Evolutionary conservation across 352 stramenopile genomes (phyloP).

Genomic region (Globisporangium middletonii): DNA sequence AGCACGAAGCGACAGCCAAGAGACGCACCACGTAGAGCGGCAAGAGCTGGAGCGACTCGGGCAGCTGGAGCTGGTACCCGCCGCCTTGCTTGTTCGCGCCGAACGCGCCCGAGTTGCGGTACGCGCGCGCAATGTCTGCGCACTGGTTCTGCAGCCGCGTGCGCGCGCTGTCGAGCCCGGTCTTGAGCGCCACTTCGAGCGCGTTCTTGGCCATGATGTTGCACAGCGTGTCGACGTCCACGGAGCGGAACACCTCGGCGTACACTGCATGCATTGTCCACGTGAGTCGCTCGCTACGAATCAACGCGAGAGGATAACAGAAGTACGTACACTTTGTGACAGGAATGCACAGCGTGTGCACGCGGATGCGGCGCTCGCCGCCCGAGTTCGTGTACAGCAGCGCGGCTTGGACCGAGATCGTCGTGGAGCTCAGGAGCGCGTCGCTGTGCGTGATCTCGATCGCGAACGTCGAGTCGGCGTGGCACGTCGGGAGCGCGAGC

Average conservation of each 20-base stretch:
- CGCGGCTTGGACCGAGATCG: slow-evolving; percentile 95
- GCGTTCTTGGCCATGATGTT: slow-evolving; percentile 95
- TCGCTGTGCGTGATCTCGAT: slow-evolving; percentile 98
- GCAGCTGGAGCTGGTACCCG: slow-evolving; percentile 79
- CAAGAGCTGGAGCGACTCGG: slow-evolving; percentile 92
- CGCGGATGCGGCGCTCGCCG: slow-evolving; percentile 96
- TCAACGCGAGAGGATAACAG: background rate
- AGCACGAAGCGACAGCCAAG: background rate
- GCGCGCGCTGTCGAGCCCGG: slow-evolving; percentile 92
- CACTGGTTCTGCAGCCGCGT: slow-evolving; percentile 89
- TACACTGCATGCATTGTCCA: slow-evolving; percentile 45
- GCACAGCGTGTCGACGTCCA: slow-evolving; percentile 91
- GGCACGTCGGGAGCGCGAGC: slow-evolving; percentile 94
- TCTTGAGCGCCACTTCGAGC: slow-evolving; percentile 93
- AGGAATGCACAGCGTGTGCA: slow-evolving; percentile 95
- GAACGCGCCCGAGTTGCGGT: slow-evolving; percentile 76
- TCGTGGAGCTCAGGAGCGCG: slow-evolving; percentile 88
- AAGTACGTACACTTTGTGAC: slow-evolving; percentile 77
- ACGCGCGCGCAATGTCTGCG: slow-evolving; percentile 92
- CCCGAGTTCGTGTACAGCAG: slow-evolving; percentile 98
- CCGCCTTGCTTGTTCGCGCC: slow-evolving; percentile 54
- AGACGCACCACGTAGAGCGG: slow-evolving; percentile 91
- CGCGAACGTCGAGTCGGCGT: slow-evolving; percentile 94
- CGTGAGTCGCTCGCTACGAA: background rate
- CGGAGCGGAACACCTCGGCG: slow-evolving; percentile 89